Evolutionary conservation across 1,284 basidiomycete species (phyloP), one percentile per base, ranked within the genome.

Genomic region (Ceratobasidium sp.): DNA sequence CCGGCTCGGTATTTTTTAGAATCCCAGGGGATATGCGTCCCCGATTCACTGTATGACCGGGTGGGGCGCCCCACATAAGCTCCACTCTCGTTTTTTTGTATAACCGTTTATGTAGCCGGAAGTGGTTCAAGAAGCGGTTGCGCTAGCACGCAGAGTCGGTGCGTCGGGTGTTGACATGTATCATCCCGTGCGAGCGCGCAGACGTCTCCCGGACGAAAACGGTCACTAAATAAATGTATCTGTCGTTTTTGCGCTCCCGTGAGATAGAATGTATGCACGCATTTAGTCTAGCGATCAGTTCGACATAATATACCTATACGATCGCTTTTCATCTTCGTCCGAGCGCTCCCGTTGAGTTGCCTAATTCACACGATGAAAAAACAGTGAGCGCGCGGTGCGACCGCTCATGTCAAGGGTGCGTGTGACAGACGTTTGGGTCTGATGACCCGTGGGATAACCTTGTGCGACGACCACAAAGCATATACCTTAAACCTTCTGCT

Each of bases 311-410:
- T 17, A 7, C 7, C 23, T 17, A 60, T 17, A 35, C 35, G 26
- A 28, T 60, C 33, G 58, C 33, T 8, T 20, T 60, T 60, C 37
- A 35, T 15, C 17, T 7, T 37, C 13, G 35, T n/a, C 58, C 33
- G 58, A 60, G 35, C 31, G 58, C 13, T 15, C 35, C 15, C 58
- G n/a, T 37, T 60, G 35, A n/a, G 42, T 37, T 60, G 58, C 58
- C 58, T 60, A 60, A 20, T 37, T 60, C 58, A 60, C 58, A 60
- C 58, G 58, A 60, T 60, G 35, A 60, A 60, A 56, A 60, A 60
- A 60, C 58, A 60, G 11, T 20, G 58, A 60, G 58, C 58, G 58
- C 58, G 58, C 58, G 58, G 58, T 60, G 33, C 58, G 33, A 60
- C 58, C 58, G 58, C 58, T 15, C 11, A 60, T 37, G 23, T 15